Conservation (phyloP, 192 early-diverging fungal genomes). For the Dissophora globulifera region DNA sequence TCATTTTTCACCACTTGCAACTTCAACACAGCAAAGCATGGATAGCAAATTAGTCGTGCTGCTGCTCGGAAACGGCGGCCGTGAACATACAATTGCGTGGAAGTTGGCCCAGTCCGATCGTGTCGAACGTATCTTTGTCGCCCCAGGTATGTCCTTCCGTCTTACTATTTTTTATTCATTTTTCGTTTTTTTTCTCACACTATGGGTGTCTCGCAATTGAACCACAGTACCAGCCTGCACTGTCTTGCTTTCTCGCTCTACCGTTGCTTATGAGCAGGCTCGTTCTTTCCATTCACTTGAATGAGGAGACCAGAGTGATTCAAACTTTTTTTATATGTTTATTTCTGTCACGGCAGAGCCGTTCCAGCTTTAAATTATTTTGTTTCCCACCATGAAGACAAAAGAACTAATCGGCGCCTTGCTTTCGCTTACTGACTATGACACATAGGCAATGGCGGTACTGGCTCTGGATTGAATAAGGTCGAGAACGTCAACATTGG, state of each 20-base stretch:
- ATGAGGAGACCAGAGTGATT: not conserved
- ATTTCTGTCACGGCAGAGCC: too few species aligned
- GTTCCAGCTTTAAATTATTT: too few species aligned
- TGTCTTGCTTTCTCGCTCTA: too few species aligned
- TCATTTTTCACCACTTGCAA: too few species aligned
- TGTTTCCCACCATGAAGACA: not conserved
- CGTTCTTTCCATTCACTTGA: slow-evolving; percentile 1
- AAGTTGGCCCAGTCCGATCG: slow-evolving; percentile 79
- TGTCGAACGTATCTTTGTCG: slow-evolving; percentile 89
- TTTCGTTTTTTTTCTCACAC: not conserved
- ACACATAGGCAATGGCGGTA: slow-evolving; percentile 92
- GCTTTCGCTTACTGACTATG: too few species aligned
- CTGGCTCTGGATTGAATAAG: slow-evolving; percentile 74
- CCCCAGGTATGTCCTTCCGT: slow-evolving; percentile 80
- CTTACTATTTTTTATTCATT: not conserved
- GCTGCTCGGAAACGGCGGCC: slow-evolving; percentile 93
- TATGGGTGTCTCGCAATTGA: not conserved
- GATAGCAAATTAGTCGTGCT: slow-evolving; percentile 72
- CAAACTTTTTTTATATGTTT: too few species aligned
- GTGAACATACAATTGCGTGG: slow-evolving; percentile 97
- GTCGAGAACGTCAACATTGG: slow-evolving; percentile 85
- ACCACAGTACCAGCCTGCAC: too few species aligned
- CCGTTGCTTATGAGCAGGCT: too few species aligned
- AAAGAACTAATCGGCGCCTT: too few species aligned
- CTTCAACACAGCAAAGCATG: slow-evolving; percentile 7